Base-by-base conservation (phyloP, 1,284 basidiomycete species). In the Xerocomus nothofagi region DNA sequence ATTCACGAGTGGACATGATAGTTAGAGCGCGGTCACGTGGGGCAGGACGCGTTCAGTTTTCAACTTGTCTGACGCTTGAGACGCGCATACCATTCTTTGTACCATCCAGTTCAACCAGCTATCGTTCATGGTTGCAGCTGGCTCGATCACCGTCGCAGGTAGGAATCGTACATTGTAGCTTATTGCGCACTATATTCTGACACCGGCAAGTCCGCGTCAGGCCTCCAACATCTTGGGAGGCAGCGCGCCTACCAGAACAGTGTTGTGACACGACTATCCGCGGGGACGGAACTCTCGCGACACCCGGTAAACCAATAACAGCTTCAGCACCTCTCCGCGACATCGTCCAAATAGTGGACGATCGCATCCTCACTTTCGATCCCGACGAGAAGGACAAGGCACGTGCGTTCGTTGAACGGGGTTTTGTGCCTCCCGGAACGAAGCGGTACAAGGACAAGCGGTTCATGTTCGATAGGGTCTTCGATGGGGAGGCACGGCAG, bases 381-480 rank as follows among this genome's bases (percentile, higher is more conserved):
- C 93, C 93, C 34, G 88, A 92, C 47, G 93, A 96, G 68, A 86
- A 84, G 64, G 89, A 93, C 69, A 80, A 74, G 53, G 80, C 84
- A 21, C 76, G 76, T 44, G 81, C 88, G 0, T 91, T 92, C 63
- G 79, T 89, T 43, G 84, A 88, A 66, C 77, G 88, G 21, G 91
- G 90, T 6, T 91, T 91, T 59, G 60, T 88, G 58, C 86, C 89
- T 36, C 89, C 88, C 0, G 91, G 91, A 36, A 89, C 88, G 34
- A 91, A 89, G 65, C 79, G 91, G 53, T 94, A 95, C 76, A 95
- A 94, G 69, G 91, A 96, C 71, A 85, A 87, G 64, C 83, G 94
- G 49, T 98, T 96, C 71, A 93, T 95, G 76, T 98, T 98, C 67
- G 95, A 98, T 70, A 81, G 79, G 45, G 93, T 98, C 23, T 95